A percentile compares a stretch with the other conserved stretches of the same genome.
Conservation (phyloP, 2,329 filamentous ascomycete species). For the Pyricularia sp. region DNA sequence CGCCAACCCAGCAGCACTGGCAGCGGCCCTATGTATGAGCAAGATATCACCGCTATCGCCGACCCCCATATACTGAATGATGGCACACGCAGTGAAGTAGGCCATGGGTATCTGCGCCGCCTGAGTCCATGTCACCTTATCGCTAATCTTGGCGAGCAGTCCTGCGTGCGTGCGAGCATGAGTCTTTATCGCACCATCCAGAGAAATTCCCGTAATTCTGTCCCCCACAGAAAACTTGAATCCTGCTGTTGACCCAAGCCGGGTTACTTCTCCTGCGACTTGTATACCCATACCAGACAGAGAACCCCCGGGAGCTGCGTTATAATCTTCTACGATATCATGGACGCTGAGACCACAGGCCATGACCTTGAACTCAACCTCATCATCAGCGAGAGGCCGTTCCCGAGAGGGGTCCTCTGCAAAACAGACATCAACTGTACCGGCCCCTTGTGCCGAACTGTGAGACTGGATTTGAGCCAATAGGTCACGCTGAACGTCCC, state of each 20-base stretch:
- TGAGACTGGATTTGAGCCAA: neutral
- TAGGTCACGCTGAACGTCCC: neutral
- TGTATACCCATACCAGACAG: neutral
- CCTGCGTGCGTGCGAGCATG: neutral
- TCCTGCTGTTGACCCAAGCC: neutral
- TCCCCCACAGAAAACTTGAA: neutral
- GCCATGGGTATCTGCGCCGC: neutral
- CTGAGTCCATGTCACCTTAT: neutral
- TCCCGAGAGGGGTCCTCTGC: neutral
- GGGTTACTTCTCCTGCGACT: neutral
- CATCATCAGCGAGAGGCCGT: neutral
- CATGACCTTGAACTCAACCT: neutral
- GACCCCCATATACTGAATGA: neutral
- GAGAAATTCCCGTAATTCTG: neutral
- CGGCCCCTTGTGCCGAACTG: neutral
- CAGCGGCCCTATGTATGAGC: neutral
- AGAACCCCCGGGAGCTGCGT: neutral
- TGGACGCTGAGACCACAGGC: neutral
- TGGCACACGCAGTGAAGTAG: neutral
- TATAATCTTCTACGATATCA: neutral
- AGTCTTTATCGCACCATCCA: neutral
- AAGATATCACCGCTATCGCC: neutral
- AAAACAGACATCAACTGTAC: neutral
- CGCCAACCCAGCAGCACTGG: neutral
- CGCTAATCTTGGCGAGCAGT: neutral